Percentiles rank a stretch among this genome's conserved stretches.
Evolutionary conservation across 345 rosid genomes (phyloP).

Genomic region (Limnanthes douglasii): DNA sequence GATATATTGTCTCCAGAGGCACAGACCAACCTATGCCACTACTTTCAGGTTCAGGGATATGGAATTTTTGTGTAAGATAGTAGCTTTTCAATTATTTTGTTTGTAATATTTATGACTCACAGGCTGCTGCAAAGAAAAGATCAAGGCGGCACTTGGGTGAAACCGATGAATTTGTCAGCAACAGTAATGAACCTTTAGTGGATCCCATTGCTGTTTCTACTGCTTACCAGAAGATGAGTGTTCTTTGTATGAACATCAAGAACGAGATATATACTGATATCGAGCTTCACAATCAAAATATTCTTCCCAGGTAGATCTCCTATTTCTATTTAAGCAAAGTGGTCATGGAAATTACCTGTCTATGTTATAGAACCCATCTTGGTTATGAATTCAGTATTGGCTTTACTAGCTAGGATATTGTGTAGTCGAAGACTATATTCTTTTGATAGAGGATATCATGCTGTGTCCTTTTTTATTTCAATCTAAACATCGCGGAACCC

Average conservation of each 20-base stretch:
- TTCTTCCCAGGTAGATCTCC: constrained; percentile 69
- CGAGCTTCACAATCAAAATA: constrained; percentile 80
- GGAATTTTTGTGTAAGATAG: constrained; percentile 4
- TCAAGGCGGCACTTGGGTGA: constrained; percentile 76
- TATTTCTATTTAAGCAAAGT: background rate
- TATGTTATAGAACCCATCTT: too few species aligned
- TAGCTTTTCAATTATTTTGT: constrained; percentile 4
- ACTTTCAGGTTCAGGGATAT: constrained; percentile 61
- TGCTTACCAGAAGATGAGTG: constrained; percentile 87
- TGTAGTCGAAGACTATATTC: too few species aligned
- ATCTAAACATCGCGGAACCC: too few species aligned
- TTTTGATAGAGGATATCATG: too few species aligned
- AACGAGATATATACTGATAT: constrained; percentile 80
- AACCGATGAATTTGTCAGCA: constrained; percentile 78
- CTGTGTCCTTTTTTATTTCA: too few species aligned
- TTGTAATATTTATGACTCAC: constrained; percentile 1
- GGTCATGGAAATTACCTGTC: background rate
- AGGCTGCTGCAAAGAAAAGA: constrained; percentile 89
- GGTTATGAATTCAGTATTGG: background rate
- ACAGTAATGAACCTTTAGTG: constrained; percentile 36
- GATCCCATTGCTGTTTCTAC: constrained; percentile 56
- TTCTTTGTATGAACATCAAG: constrained; percentile 57
- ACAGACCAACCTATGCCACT: constrained; percentile 69
- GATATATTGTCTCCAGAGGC: constrained; percentile 91
- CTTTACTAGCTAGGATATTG: too few species aligned